Base-by-base conservation (phyloP, 257 asterid genomes). In the Scutellaria barbata region DNA sequence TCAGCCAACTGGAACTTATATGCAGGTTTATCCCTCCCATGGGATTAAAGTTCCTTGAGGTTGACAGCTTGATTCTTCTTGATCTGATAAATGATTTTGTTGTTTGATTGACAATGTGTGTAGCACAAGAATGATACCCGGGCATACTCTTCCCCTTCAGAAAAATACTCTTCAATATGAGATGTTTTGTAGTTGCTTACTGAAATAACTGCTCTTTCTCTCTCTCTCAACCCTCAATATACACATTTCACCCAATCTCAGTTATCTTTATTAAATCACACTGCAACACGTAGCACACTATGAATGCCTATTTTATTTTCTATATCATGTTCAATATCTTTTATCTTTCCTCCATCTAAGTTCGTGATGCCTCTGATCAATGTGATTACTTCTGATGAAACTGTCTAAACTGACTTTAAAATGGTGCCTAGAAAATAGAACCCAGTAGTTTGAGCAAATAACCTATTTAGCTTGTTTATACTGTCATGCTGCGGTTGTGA, bases 21-120 rank as follows among this genome's bases (percentile, higher is more conserved):
- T 18, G 41, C 72, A 40, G 70, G 47, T 72, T 45, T 72, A 18
- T 22, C 68, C 50, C 63, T 22, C 40, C 60, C 63, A 52, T 8
- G 33, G 69, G 53, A 71, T 47, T 11, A 8, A 56, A 54, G 68
- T 58, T 74, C 43, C n/a, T n/a, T 45, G 50, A 60, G 72, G 67
- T 67, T 61, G 69, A 42, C 47, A 58, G 51, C 43, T 53, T 77
- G 42, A 65, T 9, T 60, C 43, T 17, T 52, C 22, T 55, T 48
- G 33, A 66, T 57, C 63, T 9, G 13, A 47, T 55, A 12, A 57
- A 16, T 42, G 67, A 73, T 35, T 42, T 11, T 45, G 40, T 43
- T 13, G 12, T 73, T 64, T 46, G 66, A 43, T 25, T 42, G 61
- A 64, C 30, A 22, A 53, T 30, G 3, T 30, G 3, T 30, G 35